Percentiles rank a stretch among this genome's conserved stretches.
phyloP scores from a whole-genome alignment of 2,329 filamentous ascomycete genomes.

The Cercospora sp. region DNA sequence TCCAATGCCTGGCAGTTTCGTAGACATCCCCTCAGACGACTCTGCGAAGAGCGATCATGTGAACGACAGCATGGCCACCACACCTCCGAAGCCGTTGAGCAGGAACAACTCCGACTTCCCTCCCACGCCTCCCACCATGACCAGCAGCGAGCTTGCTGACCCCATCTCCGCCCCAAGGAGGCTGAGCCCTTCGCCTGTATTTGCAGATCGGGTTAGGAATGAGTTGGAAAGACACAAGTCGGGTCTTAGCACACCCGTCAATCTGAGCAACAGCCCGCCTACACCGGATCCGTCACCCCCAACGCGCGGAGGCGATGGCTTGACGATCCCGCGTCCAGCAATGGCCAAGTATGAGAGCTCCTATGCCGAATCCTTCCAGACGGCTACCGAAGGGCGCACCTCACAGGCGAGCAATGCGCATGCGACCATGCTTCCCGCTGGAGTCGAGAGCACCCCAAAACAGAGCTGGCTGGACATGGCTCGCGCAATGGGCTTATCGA shows the following conservation, averaged over 20 bases:
- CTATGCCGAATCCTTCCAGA: constrained; percentile 51
- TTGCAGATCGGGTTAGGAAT: constrained; percentile 44
- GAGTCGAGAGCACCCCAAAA: constrained; percentile 10
- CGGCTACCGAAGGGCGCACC: constrained; percentile 46
- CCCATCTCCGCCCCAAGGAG: constrained; percentile 33
- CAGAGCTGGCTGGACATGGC: constrained; percentile 20
- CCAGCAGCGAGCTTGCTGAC: constrained; percentile 33
- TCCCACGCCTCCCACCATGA: constrained; percentile 48
- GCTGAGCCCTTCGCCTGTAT: constrained; percentile 45
- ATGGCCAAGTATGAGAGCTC: constrained; percentile 40
- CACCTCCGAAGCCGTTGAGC: constrained; percentile 15
- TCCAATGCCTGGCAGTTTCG: constrained; percentile 13
- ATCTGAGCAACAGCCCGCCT: constrained; percentile 39
- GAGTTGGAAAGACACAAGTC: constrained; percentile 45
- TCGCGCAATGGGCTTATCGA: constrained; percentile 15
- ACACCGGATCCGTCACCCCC: constrained; percentile 43
- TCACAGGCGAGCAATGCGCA: constrained; percentile 37
- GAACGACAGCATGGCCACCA: constrained; percentile 22
- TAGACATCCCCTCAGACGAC: constrained; percentile 16
- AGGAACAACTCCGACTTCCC: constrained; percentile 42
- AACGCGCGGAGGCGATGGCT: constrained; percentile 18
- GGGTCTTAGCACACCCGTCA: constrained; percentile 45
- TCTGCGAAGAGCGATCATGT: constrained; percentile 11
- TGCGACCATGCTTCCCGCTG: constrained; percentile 24
- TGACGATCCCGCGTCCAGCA: constrained; percentile 26